Percentiles rank a stretch among this genome's conserved stretches.
Evolutionary conservation across 2,329 filamentous ascomycete species (phyloP).

Genomic region (Diaporthe humulicola): DNA sequence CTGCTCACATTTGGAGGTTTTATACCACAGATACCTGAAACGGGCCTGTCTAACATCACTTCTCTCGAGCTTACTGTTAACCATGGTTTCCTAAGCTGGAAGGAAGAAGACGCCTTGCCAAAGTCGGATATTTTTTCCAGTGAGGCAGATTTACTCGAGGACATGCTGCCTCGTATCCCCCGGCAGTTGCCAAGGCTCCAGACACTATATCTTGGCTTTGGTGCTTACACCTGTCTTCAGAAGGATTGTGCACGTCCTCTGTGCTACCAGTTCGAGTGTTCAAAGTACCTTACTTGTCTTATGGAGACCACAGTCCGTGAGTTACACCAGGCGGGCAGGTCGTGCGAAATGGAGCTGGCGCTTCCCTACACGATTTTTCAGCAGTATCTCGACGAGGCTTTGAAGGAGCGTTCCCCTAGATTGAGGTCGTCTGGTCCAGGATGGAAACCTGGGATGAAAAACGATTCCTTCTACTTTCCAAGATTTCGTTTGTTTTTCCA

Average conservation of each 20-base stretch:
- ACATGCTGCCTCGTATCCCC: background rate
- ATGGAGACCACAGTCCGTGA: background rate
- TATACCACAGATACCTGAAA: background rate
- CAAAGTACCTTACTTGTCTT: background rate
- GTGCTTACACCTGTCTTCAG: background rate
- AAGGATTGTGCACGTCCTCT: background rate
- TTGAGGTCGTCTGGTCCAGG: background rate
- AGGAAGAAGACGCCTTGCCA: background rate
- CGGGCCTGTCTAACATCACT: background rate
- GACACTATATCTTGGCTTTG: background rate
- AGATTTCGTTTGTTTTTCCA: background rate
- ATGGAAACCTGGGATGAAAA: background rate
- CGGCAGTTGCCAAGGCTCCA: background rate
- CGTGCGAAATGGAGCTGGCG: background rate
- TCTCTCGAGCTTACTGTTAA: background rate
- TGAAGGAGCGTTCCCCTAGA: background rate
- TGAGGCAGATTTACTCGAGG: background rate
- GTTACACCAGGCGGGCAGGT: background rate
- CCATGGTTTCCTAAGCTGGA: background rate
- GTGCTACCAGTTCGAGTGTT: background rate
- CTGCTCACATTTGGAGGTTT: background rate
- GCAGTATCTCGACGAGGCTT: background rate
- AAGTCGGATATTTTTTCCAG: background rate
- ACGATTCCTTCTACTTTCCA: background rate
- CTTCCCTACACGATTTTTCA: background rate